Base-by-base conservation (phyloP, 257 asterid species). In the Solanum lignicaule region DNA sequence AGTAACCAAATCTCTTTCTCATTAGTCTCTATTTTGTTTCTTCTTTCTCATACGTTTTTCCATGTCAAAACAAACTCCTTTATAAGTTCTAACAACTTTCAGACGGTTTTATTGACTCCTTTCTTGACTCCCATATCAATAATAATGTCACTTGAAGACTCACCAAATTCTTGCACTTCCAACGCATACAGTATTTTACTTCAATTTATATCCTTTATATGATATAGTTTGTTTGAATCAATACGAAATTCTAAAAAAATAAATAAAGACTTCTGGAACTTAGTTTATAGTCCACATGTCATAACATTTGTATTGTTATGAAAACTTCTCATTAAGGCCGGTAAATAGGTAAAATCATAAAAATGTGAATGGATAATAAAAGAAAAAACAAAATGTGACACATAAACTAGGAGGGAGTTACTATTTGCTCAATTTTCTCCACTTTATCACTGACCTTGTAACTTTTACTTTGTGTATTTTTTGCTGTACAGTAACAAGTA, bases 81-180 rank as follows among this genome's bases (percentile, higher is more conserved):
- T 23, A 39, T 11, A 46, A 11, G 48, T 35, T 81, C 36, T 27
- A 87, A 68, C 76, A 32, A 68, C 86, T 87, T 87, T 89, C 89
- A 88, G 91, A 88, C 90, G 92, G 87, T 88, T 89, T 92, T 81
- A 72, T 93, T 90, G 92, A 93, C 94, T 90, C 90, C 86, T 58
- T 29, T 73, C 91, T 84, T 48, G 84, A 92, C 91, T 88, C 78
- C 86, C 90, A 91, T 91, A 85, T 84, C 69, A n/a, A 69, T 72
- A 73, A 79, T 62, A 11, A 60, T 78, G 60, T 27, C 75, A 72
- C 83, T 81, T 85, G 35, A 74, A 55, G 23, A 69, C 74, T 88
- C 18, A 32, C 31, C 33, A 10, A 75, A 48, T 75, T 29, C 21
- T 38, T 5, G 20, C 36, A 46, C 52, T 5, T 81, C 85, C 66